Conservation (phyloP, 139 green algal genomes). For the Volvox reticuliferus region DNA sequence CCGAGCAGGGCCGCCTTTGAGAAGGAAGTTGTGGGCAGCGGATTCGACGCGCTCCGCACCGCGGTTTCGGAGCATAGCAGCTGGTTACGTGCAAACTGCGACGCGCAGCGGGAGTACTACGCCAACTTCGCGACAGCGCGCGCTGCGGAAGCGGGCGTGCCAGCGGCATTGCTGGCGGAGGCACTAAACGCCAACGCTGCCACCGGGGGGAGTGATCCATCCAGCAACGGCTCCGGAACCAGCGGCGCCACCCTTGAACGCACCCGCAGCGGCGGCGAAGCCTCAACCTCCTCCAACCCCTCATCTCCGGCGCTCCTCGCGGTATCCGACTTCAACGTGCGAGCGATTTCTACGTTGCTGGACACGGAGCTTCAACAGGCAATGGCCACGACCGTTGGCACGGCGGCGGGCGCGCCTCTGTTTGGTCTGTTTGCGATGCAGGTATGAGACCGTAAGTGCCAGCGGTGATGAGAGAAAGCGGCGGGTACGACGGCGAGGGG, state of each 20-base stretch:
- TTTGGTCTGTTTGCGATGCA: constrained; percentile 24
- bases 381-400: constrained; percentile 77
- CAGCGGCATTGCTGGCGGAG: constrained; percentile 21
- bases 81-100: constrained; percentile 88
- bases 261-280: neutral
- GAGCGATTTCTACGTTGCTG: constrained; percentile 69
- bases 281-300: constrained; percentile 13
- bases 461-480: no score
- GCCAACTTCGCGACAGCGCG: constrained; percentile 27
- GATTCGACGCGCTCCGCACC: constrained; percentile 21
- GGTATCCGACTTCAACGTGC: constrained; percentile 65
- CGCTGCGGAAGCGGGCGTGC: neutral
- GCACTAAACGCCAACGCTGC: neutral
- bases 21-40: constrained; percentile 45
- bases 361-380: constrained; percentile 89
- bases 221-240: neutral
- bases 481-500: neutral
- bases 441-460: neutral
- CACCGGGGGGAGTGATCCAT: neutral
- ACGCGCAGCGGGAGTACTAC: constrained; percentile 81
- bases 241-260: neutral
- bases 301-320: constrained; percentile 7
- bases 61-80: constrained; percentile 75
- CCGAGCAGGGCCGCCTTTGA: constrained; percentile 37
- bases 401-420: constrained; percentile 67